Evolutionary conservation across 1,284 basidiomycete species (phyloP), one percentile per base, ranked within the genome.

Genomic region (Trichosporon coremiiforme): DNA sequence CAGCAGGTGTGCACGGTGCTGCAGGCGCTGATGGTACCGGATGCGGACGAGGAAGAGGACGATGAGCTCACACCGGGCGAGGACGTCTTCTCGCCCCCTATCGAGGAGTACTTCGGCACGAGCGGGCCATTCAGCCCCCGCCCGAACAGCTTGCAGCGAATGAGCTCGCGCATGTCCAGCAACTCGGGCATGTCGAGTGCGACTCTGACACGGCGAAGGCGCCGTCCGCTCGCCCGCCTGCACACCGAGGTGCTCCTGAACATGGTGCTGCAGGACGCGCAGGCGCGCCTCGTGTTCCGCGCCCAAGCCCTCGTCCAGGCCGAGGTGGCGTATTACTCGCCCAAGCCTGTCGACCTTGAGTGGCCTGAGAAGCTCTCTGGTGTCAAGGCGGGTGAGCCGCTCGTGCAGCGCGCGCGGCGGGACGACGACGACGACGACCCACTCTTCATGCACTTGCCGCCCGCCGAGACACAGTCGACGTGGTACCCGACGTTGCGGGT

Each of bases 1-100:
- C 95, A 94, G 78, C 92, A 95, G 82, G 91, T 97, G 35, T 97
- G 94, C 85, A 96, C 93, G 0, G 93, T 97, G 22, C 86, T 97
- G 1, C 92, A 95, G 81, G 94, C 94, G 0, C 86, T 97, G 55
- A 96, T 97, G 92, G 91, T 95, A 1, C 88, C 94, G 41, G 93
- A 95, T 77, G 68, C 82, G n/a, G 74, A 70, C 15, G 74, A 68
- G 13, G 71, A 74, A 25, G 76, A 77, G 4, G 77, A 80, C 41
- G 69, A 77, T 22, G 22, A 71, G 57, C 64, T 70, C 33, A 73
- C 78, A 1, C 79, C 79, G 2, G 67, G 65, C 1, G 73, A 76
- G 4, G 75, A 73, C 0, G 71, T 68, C 0, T 35, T 67, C 22
- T 74, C 72, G 17, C 71, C 73, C 0, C 66, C 68, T 62, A 66